Conservation (phyloP, 2,329 filamentous ascomycete species). For the Alternaria viburni region DNA sequence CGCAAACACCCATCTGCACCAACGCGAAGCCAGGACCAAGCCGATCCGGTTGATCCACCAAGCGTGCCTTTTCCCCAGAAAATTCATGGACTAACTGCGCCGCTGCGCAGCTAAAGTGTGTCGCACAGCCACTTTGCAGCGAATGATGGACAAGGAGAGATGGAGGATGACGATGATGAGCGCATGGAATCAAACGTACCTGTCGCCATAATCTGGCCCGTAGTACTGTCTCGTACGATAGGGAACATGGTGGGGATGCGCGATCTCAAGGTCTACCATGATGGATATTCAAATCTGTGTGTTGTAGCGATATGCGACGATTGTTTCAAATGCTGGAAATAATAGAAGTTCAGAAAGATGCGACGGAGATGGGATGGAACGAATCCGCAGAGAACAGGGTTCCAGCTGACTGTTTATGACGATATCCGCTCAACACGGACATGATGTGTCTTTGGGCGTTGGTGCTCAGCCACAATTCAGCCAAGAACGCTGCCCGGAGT, state of each 20-base stretch:
- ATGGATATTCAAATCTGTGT: not conserved
- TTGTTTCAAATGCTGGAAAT: not conserved
- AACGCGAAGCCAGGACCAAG: not conserved
- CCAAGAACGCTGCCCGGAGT: conserved; percentile 4
- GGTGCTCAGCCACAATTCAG: conserved; percentile 18
- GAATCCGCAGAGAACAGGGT: not conserved
- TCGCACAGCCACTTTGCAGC: conserved; percentile 7
- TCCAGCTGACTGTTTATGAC: conserved; percentile 9
- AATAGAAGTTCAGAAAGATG: conserved; percentile 5
- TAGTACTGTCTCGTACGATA: not conserved
- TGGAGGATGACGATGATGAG: not conserved
- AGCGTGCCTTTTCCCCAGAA: conserved; percentile 10
- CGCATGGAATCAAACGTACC: conserved; percentile 25
- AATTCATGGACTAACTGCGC: conserved; percentile 6
- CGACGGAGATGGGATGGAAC: conserved; percentile 8
- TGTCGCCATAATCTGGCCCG: conserved; percentile 14
- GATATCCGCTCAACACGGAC: conserved; percentile 12
- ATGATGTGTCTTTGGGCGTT: conserved; percentile 3
- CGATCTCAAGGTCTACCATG: not conserved
- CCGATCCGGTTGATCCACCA: conserved; percentile 1
- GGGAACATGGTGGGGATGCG: not conserved
- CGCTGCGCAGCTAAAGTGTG: not conserved
- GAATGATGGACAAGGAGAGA: not conserved
- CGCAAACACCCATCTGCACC: conserved; percentile 2
- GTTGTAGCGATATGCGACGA: conserved; percentile 3